A percentile compares a stretch with the other conserved stretches of the same genome.
Conservation (phyloP, 805 yeast species). For the Metschnikowia chrysomelidarum region DNA sequence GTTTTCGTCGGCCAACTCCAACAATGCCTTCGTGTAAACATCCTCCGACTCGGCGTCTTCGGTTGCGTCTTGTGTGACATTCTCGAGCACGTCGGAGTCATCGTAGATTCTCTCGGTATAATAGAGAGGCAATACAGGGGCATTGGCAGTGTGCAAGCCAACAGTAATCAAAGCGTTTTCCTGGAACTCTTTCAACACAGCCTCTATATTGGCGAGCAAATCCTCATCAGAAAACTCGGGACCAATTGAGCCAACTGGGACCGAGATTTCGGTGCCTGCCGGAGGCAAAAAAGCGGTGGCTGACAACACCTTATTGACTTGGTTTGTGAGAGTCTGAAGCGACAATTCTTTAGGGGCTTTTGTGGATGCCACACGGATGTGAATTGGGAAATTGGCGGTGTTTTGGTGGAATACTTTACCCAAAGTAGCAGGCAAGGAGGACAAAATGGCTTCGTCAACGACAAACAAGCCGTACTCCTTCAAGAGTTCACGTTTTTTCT, state of each 20-base stretch:
- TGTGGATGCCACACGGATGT: constrained; percentile 47
- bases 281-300: constrained; percentile 68
- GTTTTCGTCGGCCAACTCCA: constrained; percentile 78
- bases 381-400: constrained; percentile 61
- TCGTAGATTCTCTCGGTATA: constrained; percentile 55
- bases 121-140: constrained; percentile 86
- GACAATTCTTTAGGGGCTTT: constrained; percentile 42
- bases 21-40: constrained; percentile 53
- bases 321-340: constrained; percentile 51
- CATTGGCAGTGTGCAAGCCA: constrained; percentile 61
- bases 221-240: constrained; percentile 41
- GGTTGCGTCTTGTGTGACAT: constrained; percentile 24
- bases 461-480: constrained; percentile 72
- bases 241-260: constrained; percentile 62
- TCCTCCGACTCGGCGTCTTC: constrained; percentile 21
- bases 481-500: constrained; percentile 75
- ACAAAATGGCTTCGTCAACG: constrained; percentile 78
- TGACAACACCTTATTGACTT: constrained; percentile 54
- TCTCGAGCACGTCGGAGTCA: constrained; percentile 45
- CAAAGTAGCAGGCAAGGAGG: constrained; percentile 76
- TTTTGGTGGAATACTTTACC: constrained; percentile 73
- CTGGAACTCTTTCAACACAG: constrained; percentile 50
- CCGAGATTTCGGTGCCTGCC: constrained; percentile 63
- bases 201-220: constrained; percentile 58
- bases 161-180: constrained; percentile 51